Percentiles rank a stretch among this genome's conserved stretches.
phyloP scores from a whole-genome alignment of 148 eudicot genomes.

The Rhododendron simsii region DNA sequence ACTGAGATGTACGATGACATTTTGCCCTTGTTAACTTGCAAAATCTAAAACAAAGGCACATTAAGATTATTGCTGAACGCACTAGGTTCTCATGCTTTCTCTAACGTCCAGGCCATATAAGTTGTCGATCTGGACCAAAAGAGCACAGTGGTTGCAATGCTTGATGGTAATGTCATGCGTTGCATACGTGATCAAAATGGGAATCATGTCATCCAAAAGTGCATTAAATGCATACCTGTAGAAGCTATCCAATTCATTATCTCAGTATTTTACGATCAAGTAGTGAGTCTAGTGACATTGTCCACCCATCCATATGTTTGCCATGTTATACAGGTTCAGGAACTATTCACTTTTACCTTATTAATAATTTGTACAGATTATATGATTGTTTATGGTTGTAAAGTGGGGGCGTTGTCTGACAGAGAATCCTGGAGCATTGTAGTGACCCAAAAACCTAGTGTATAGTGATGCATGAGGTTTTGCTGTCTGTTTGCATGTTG shows the following conservation, averaged over 20 bases:
- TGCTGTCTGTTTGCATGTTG: slow-evolving; percentile 67
- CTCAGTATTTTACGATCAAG: slow-evolving; percentile 71
- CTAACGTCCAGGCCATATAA: slow-evolving; percentile 60
- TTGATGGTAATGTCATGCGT: slow-evolving; percentile 79
- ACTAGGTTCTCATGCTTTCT: not conserved
- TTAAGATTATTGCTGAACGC: not conserved
- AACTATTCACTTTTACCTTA: not conserved
- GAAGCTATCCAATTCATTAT: slow-evolving; percentile 72
- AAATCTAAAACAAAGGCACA: not conserved
- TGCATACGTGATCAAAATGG: slow-evolving; percentile 97
- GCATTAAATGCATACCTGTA: slow-evolving; percentile 83
- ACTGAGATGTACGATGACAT: not conserved
- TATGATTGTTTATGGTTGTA: no score
- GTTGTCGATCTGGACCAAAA: slow-evolving; percentile 83
- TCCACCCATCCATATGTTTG: slow-evolving; percentile 95
- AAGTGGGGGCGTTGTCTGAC: slow-evolving; percentile 17
- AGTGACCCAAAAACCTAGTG: slow-evolving; percentile 54
- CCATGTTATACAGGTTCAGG: slow-evolving; percentile 73
- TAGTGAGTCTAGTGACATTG: slow-evolving; percentile 36
- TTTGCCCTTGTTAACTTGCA: not conserved
- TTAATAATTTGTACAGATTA: not conserved
- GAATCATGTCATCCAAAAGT: slow-evolving; percentile 89
- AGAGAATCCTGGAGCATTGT: slow-evolving; percentile 96
- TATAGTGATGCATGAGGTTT: slow-evolving; percentile 74
- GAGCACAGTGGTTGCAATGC: slow-evolving; percentile 70